Percentiles rank a stretch among this genome's conserved stretches.
phyloP scores from a whole-genome alignment of 345 rosid genomes.

The Melastoma malabathricum region DNA sequence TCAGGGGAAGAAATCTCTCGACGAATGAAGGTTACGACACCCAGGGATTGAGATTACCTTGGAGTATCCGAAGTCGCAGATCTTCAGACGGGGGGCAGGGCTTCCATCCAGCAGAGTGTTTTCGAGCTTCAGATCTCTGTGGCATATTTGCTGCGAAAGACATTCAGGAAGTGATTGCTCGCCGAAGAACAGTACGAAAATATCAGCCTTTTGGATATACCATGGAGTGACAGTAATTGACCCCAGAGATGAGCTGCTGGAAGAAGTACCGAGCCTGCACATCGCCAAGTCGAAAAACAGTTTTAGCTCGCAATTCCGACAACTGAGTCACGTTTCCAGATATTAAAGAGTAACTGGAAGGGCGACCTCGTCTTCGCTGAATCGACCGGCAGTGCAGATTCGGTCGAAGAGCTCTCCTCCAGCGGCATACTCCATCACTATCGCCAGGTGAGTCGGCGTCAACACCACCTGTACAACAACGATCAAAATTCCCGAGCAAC shows the following conservation, averaged over 20 bases:
- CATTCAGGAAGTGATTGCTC: neutral
- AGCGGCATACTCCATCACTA: constrained; percentile 88
- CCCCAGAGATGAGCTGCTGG: constrained; percentile 85
- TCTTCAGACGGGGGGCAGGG: constrained; percentile 81
- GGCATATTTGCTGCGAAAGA: constrained; percentile 76
- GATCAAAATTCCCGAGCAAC: no score
- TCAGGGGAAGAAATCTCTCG: no score
- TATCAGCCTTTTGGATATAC: constrained; percentile 13
- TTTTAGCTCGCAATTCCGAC: no score
- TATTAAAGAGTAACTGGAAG: neutral
- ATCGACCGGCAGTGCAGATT: constrained; percentile 80
- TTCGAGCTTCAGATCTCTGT: constrained; percentile 88
- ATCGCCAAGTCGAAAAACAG: neutral
- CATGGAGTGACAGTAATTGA: constrained; percentile 65
- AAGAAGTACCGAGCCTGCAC: constrained; percentile 84
- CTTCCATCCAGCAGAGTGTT: constrained; percentile 85
- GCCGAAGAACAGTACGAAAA: neutral
- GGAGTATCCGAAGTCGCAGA: constrained; percentile 91
- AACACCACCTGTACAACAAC: constrained; percentile 37
- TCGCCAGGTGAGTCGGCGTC: constrained; percentile 79
- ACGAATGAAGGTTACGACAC: neutral
- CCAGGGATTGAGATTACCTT: constrained; percentile 28
- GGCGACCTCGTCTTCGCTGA: constrained; percentile 88
- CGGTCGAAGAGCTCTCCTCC: constrained; percentile 90
- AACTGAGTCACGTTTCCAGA: neutral